phyloP scores from a whole-genome alignment of 129 eudicot genomes.

The Silybum marianum region DNA sequence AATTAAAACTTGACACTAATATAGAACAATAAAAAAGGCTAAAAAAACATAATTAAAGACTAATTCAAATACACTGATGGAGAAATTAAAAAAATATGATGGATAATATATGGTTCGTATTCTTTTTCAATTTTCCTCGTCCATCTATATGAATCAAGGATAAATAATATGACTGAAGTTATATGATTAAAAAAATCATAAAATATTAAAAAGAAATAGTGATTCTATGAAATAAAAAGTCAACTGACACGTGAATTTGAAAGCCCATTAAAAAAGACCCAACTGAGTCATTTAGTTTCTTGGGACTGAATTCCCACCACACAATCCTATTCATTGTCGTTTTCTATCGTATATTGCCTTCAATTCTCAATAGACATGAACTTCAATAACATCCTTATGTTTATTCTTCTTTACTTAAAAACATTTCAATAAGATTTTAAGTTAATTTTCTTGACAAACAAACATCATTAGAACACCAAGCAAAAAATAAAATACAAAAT shows the following conservation, averaged over 20 bases:
- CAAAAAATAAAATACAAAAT: background rate
- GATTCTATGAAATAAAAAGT: constrained; percentile 15
- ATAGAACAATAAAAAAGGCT: background rate
- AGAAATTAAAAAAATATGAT: background rate
- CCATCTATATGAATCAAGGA: background rate
- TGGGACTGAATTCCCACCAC: constrained; percentile 35
- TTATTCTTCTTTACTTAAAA: background rate
- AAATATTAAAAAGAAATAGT: background rate
- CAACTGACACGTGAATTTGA: constrained; percentile 35
- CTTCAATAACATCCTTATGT: background rate
- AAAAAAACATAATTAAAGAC: background rate
- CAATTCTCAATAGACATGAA: background rate
- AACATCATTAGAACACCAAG: background rate
- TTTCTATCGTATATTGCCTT: background rate
- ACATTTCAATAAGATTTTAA: background rate
- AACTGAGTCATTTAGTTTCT: constrained; percentile 14
- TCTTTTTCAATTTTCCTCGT: background rate
- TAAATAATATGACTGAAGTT: background rate
- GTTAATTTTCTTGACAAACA: background rate
- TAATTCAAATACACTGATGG: background rate
- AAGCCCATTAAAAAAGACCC: constrained; percentile 6
- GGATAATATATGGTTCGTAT: background rate
- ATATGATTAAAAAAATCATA: background rate
- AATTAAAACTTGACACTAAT: background rate
- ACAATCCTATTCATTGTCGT: constrained; percentile 7